Percentiles rank a stretch among this genome's conserved stretches.
Conservation (phyloP, 2,329 filamentous ascomycete species). For the Fusarium oligoseptatum region DNA sequence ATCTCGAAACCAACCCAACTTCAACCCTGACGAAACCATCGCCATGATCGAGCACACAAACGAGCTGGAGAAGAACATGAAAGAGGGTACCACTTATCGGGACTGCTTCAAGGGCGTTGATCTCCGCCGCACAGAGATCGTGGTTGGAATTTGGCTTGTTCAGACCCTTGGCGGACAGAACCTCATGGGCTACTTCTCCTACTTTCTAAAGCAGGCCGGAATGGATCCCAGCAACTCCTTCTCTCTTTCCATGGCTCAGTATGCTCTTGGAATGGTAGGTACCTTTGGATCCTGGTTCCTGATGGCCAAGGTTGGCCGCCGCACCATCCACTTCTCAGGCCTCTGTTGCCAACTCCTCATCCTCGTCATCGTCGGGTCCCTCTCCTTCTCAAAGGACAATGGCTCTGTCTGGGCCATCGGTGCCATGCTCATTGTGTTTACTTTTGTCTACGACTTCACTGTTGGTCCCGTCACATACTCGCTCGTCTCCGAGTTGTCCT, state of each 20-base stretch:
- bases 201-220: slow-evolving; percentile 62
- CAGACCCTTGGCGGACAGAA: slow-evolving; percentile 63
- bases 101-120: slow-evolving; percentile 68
- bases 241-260: slow-evolving; percentile 61
- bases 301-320: slow-evolving; percentile 63
- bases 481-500: slow-evolving; percentile 66
- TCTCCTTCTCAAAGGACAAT: slow-evolving; percentile 53
- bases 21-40: slow-evolving; percentile 62
- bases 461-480: slow-evolving; percentile 68
- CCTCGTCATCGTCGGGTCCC: slow-evolving; percentile 56
- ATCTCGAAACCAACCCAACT: slow-evolving; percentile 52
- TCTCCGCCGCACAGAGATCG: slow-evolving; percentile 66
- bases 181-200: slow-evolving; percentile 63
- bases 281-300: slow-evolving; percentile 65
- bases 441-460: slow-evolving; percentile 67
- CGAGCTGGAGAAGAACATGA: slow-evolving; percentile 59
- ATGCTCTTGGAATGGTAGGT: slow-evolving; percentile 64
- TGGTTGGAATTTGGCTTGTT: slow-evolving; percentile 62
- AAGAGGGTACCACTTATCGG: slow-evolving; percentile 59
- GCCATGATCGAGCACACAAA: slow-evolving; percentile 69
- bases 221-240: slow-evolving; percentile 59
- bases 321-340: slow-evolving; percentile 63
- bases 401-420: slow-evolving; percentile 59
- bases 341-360: slow-evolving; percentile 56
- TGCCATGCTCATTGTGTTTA: slow-evolving; percentile 64